These are phyloP conservation scores for Apocynum venetum DNA, from an alignment of 257 asterid genomes.

Conservation along the genomic window DNA sequence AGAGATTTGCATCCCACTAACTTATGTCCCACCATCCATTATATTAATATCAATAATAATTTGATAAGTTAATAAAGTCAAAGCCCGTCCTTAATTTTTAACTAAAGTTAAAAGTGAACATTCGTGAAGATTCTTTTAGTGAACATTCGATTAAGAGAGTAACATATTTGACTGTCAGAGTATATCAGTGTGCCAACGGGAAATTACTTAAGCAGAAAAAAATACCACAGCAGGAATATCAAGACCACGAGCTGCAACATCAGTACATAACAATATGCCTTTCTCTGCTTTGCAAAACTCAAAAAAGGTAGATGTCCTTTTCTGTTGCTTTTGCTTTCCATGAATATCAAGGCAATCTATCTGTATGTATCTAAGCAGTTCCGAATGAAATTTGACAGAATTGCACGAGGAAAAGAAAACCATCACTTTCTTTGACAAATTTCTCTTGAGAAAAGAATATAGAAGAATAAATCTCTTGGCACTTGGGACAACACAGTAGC, in stretches of 20 bases:
- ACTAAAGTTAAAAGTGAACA: too few species aligned
- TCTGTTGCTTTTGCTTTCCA: conserved; percentile 95
- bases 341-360: conserved; percentile 76
- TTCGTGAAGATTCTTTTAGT: too few species aligned
- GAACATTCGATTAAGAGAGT: too few species aligned
- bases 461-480: conserved; percentile 80
- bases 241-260: conserved; percentile 98
- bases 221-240: conserved; percentile 96
- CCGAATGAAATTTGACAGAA: conserved; percentile 85
- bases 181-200: background rate
- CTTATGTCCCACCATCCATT: too few species aligned
- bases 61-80: too few species aligned
- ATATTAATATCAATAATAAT: too few species aligned
- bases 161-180: too few species aligned
- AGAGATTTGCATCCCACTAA: too few species aligned
- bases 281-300: conserved; percentile 81
- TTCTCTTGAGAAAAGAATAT: conserved; percentile 87
- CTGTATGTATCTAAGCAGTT: conserved; percentile 69
- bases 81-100: too few species aligned
- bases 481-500: conserved; percentile 83
- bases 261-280: conserved; percentile 89
- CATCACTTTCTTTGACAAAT: conserved; percentile 89
- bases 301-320: conserved; percentile 75
- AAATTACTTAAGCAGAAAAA: conserved; percentile 10
- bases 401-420: conserved; percentile 94